Percentiles rank a stretch among this genome's conserved stretches.
Evolutionary conservation across 2,329 filamentous ascomycete genomes (phyloP).

Genomic region (Fusarium austroafricanum): DNA sequence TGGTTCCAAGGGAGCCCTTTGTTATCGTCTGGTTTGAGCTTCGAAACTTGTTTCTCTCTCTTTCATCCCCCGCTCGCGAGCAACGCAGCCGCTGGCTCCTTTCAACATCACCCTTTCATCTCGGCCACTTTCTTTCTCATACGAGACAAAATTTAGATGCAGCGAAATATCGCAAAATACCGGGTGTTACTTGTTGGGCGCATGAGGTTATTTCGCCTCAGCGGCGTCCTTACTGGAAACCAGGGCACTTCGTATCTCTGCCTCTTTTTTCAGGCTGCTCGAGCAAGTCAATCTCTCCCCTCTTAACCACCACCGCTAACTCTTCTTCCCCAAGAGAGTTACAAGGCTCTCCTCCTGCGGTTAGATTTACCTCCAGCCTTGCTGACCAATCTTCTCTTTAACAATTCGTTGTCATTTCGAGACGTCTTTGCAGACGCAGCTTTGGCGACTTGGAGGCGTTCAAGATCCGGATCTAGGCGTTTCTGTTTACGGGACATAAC

Average conservation of each 20-base stretch:
- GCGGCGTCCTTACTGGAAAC: neutral
- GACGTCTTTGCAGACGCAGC: neutral
- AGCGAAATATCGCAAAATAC: neutral
- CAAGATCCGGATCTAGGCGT: neutral
- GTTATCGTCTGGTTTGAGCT: neutral
- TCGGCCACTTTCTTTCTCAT: neutral
- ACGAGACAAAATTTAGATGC: neutral
- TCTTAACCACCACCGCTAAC: neutral
- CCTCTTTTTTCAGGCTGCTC: slow-evolving; percentile 14
- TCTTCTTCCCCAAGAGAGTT: neutral
- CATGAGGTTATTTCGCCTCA: neutral
- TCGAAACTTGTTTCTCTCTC: neutral
- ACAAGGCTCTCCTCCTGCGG: neutral
- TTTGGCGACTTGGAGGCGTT: neutral
- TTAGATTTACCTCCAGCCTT: too few species aligned
- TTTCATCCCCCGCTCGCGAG: neutral
- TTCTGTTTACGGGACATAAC: neutral
- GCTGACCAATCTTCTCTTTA: neutral
- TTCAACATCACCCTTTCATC: neutral
- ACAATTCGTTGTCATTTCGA: neutral
- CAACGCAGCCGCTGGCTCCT: neutral
- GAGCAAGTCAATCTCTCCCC: neutral
- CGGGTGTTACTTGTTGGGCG: too few species aligned
- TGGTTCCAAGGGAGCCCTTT: neutral
- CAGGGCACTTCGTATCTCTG: neutral